Evolutionary conservation across 306 rosid genomes (phyloP).

Genomic region (Erythrophleum fordii): DNA sequence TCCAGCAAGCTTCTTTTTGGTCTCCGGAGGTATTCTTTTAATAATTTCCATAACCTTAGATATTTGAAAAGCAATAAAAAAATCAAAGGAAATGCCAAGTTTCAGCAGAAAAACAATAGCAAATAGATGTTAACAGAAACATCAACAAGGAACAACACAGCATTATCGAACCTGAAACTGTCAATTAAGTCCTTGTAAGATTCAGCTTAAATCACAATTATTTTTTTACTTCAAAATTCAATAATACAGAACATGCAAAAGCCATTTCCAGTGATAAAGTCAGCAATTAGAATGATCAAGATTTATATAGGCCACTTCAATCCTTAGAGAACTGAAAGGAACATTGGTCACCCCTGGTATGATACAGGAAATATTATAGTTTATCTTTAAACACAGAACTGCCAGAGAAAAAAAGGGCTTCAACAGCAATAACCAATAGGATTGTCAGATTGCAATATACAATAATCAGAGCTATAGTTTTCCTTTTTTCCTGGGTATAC

Average conservation of each 20-base stretch:
- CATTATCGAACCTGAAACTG: conserved; percentile 1
- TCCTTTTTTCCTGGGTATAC: background rate
- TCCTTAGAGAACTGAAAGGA: conserved; percentile 18
- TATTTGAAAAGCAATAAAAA: conserved; percentile 34
- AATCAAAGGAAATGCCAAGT: conserved; percentile 6
- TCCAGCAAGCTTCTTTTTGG: conserved; percentile 66
- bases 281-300: conserved; percentile 7
- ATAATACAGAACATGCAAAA: conserved; percentile 26
- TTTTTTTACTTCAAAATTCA: conserved; percentile 14
- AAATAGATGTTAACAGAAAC: background rate
- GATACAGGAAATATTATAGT: background rate
- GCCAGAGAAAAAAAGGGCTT: background rate
- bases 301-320: conserved; percentile 25
- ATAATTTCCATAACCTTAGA: conserved; percentile 75
- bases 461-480: background rate
- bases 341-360: background rate
- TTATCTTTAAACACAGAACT: background rate
- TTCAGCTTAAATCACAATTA: background rate
- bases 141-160: background rate
- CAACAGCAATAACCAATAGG: conserved; percentile 1
- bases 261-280: background rate
- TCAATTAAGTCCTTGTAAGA: conserved; percentile 5
- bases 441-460: background rate
- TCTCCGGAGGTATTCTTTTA: conserved; percentile 69
- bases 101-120: conserved; percentile 23